Conservation (phyloP, 2,329 filamentous ascomycete species). For the Akanthomyces lecanii region DNA sequence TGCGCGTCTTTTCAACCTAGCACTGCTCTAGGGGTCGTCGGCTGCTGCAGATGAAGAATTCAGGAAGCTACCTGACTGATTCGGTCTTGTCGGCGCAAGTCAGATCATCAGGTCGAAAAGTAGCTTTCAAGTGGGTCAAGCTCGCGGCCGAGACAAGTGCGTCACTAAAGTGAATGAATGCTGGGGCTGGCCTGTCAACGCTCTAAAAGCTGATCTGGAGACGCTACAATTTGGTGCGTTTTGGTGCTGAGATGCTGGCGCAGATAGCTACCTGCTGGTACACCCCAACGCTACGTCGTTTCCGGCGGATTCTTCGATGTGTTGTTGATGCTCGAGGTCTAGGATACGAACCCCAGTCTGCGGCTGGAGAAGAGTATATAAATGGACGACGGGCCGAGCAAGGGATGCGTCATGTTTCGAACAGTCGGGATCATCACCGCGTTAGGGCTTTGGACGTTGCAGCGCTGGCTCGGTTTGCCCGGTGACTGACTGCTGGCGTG, state of each 20-base stretch:
- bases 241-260: not conserved
- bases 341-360: not conserved
- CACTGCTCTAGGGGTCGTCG: not conserved
- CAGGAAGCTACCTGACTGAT: not conserved
- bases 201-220: not conserved
- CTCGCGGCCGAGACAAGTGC: not conserved
- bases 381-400: not conserved
- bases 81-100: not conserved
- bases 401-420: not conserved
- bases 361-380: not conserved
- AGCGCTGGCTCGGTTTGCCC: not conserved
- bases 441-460: not conserved
- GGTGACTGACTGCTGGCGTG: not conserved
- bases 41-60: not conserved
- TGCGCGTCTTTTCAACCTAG: not conserved
- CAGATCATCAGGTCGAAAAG: conserved; percentile 5
- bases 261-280: not conserved
- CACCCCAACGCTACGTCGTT: conserved; percentile 1
- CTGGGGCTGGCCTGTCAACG: not conserved
- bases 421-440: not conserved
- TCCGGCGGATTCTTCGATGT: not conserved
- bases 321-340: not conserved
- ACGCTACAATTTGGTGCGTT: not conserved
- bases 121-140: conserved; percentile 13
- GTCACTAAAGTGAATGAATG: not conserved